Evolutionary conservation across 108 stramenopile genomes (phyloP).

Genomic region (Aurantiochytrium sp.): DNA sequence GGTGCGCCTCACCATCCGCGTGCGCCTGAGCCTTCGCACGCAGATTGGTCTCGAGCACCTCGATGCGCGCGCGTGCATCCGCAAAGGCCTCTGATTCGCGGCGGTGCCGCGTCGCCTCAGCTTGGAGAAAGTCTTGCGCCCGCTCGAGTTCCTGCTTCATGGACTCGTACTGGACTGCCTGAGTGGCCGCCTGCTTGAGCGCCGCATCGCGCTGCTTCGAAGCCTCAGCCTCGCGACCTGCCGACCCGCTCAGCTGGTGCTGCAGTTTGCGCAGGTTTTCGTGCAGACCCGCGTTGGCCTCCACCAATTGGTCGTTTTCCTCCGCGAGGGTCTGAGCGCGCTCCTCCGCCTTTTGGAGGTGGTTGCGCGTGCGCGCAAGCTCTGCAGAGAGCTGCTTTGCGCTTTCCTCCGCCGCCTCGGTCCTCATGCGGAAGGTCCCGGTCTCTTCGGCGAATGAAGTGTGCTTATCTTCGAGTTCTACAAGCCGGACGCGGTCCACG

Average conservation of each 20-base stretch:
- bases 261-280: background rate
- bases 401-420: background rate
- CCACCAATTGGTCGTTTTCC: slow-evolving; percentile 5
- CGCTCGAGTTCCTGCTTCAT: background rate
- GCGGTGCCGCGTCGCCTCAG: background rate
- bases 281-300: background rate
- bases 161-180: background rate
- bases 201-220: background rate
- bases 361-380: background rate
- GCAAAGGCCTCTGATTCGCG: background rate
- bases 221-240: background rate
- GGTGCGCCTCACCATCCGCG: background rate
- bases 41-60: background rate
- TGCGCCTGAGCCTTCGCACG: background rate
- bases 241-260: background rate
- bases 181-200: background rate
- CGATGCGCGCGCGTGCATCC: background rate
- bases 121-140: background rate
- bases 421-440: background rate
- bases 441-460: background rate
- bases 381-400: background rate
- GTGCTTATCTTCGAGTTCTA: background rate
- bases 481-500: background rate
- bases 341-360: background rate
- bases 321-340: background rate